These are phyloP conservation scores for Leccinum barrowsii DNA, from an alignment of 768 basidiomycete species.

Conservation along the genomic window DNA sequence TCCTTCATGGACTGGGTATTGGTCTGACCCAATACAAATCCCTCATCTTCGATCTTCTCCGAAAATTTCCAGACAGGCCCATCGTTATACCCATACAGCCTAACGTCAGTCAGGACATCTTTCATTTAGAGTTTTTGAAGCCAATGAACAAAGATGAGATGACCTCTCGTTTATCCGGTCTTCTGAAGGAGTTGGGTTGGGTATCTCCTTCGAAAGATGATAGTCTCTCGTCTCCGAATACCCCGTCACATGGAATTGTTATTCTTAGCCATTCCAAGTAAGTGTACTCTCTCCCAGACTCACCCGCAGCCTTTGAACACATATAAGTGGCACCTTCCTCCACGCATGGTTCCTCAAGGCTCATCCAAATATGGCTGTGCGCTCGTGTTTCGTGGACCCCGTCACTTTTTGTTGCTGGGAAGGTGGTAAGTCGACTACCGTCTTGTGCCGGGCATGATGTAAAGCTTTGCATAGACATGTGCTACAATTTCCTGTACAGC, in stretches of 20 bases:
- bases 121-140: constrained; percentile 67
- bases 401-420: constrained; percentile 93
- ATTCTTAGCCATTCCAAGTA: constrained; percentile 89
- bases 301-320: constrained; percentile 2
- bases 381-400: constrained; percentile 90
- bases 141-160: constrained; percentile 67
- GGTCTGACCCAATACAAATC: constrained; percentile 69
- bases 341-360: constrained; percentile 91
- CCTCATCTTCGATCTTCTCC: constrained; percentile 58
- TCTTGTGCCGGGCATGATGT: not conserved
- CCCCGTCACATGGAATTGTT: constrained; percentile 52
- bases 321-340: constrained; percentile 64
- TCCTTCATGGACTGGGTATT: constrained; percentile 86
- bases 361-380: constrained; percentile 59
- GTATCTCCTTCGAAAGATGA: constrained; percentile 32
- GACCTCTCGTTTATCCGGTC: constrained; percentile 49
- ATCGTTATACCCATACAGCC: constrained; percentile 78
- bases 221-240: constrained; percentile 4
- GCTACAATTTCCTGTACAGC: constrained; percentile 86
- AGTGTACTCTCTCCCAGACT: constrained; percentile 18
- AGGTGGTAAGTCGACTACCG: constrained; percentile 55
- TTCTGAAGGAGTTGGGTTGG: constrained; percentile 67
- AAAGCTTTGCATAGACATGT: constrained; percentile 55
- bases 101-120: constrained; percentile 82
- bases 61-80: constrained; percentile 60